Evolutionary conservation across 2,329 filamentous ascomycete genomes (phyloP), one percentile per base, ranked within the genome.

Genomic region (Cladosporium sp.): DNA sequence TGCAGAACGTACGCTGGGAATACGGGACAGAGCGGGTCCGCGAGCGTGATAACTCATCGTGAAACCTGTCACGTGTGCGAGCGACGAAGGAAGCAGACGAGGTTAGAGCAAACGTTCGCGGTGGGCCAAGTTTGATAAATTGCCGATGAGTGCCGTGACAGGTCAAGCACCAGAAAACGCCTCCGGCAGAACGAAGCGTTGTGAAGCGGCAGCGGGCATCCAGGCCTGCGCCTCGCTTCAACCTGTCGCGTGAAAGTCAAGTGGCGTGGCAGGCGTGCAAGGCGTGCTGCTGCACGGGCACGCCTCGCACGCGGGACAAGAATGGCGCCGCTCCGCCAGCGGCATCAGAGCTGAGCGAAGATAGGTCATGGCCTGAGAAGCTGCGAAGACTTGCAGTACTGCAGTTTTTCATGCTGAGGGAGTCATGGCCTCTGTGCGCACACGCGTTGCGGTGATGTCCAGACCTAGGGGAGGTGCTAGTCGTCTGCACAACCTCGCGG

Each of bases 151-250:
- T 19, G 35, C n/a, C n/a, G n/a, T 31, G 35, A 48, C 45, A 37
- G 45, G 33, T 31, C 45, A 37, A 37, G 45, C n/a, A 48, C 11
- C n/a, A 11, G 34, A 14, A 11, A 48, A 40, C 35, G 45, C 14
- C 33, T 46, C 44, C 33, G 44, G 16, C 18, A 37, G 45, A 48
- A 38, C 40, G 14, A 18, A 46, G 44, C 32, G 33, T 35, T 38
- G 31, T 22, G 37, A 28, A 19, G 31, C 46, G 46, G 46, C 46
- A 33, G 46, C 18, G 41, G 35, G 46, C 37, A 40, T 49, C 37
- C 46, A 41, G 37, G 46, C 46, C 46, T 18, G n/a, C 35, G 32
- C 14, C 32, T 33, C 43, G 43, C 43, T 41, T 49, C 35, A 38
- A n/a, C 35, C 10, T n/a, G 35, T 38, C 35, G 35, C 16, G 46